These are phyloP conservation scores for Gastrolobium bilobum DNA, from an alignment of 306 rosid genomes.

Conservation along the genomic window DNA sequence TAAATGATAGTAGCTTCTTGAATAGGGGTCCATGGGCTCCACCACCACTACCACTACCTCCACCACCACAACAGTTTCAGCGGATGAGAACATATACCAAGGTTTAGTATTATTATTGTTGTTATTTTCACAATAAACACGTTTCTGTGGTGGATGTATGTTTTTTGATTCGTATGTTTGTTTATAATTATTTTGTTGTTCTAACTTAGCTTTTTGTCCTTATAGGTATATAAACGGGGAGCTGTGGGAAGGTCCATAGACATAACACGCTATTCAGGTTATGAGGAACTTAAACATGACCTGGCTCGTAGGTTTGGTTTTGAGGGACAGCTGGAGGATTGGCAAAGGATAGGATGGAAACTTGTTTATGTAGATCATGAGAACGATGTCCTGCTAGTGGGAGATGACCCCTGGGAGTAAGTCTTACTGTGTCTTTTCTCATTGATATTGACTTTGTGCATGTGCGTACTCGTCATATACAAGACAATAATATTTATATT, in stretches of 20 bases:
- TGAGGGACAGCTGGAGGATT: constrained; percentile 84
- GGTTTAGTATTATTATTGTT: constrained; percentile 51
- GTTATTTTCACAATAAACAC: not conserved
- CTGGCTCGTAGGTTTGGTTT: constrained; percentile 80
- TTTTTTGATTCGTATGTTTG: not conserved
- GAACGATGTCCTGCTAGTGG: constrained; percentile 76
- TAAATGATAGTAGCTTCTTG: constrained; percentile 65
- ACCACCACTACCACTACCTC: constrained; percentile 17
- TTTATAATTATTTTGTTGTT: not conserved
- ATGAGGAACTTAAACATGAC: constrained; percentile 77
- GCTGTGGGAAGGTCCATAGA: constrained; percentile 87
- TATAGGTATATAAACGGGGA: constrained; percentile 86
- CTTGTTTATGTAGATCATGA: constrained; percentile 87
- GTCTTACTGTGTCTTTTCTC: constrained; percentile 40
- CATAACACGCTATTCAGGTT: constrained; percentile 71
- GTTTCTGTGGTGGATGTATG: not conserved
- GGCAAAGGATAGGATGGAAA: constrained; percentile 80
- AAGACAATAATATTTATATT: too few species aligned
- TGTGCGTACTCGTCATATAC: not conserved
- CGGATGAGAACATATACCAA: constrained; percentile 78
- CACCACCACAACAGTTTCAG: constrained; percentile 66
- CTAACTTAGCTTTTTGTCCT: constrained; percentile 38
- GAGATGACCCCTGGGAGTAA: constrained; percentile 93
- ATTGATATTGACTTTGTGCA: not conserved
- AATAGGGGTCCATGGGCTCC: constrained; percentile 70